A percentile compares a stretch with the other conserved stretches of the same genome.
These are phyloP conservation scores for Aureobasidium sp. DNA, from an alignment of 2,329 filamentous ascomycete species.

Conservation along the genomic window DNA sequence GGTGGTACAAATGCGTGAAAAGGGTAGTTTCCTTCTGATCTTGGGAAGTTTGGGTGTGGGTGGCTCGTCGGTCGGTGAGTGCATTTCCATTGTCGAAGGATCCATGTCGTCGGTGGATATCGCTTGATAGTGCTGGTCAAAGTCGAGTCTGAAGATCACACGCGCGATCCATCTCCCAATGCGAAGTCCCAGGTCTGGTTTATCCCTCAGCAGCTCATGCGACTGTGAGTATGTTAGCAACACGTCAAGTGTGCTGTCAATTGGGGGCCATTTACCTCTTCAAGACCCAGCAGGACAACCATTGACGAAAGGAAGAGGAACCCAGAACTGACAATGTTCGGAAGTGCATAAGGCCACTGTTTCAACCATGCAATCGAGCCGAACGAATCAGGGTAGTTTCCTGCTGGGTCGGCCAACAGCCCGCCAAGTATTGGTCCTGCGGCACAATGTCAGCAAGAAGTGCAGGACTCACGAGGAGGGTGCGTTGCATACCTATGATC, in stretches of 20 bases:
- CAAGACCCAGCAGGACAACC: slow-evolving; percentile 54
- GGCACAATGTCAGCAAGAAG: too few relatives aligned
- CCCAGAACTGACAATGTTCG: slow-evolving; percentile 56
- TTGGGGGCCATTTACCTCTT: slow-evolving; percentile 37
- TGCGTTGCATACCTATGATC: slow-evolving; percentile 26
- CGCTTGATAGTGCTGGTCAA: slow-evolving; percentile 24
- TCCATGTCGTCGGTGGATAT: slow-evolving; percentile 14
- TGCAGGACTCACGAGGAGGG: too few relatives aligned
- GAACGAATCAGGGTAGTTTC: slow-evolving; percentile 54
- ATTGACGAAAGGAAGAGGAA: slow-evolving; percentile 50
- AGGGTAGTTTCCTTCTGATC: slow-evolving; percentile 31
- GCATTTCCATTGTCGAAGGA: slow-evolving; percentile 19
- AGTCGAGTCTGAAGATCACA: slow-evolving; percentile 23
- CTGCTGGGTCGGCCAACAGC: slow-evolving; percentile 57
- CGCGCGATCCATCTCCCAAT: slow-evolving; percentile 31
- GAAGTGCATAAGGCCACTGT: slow-evolving; percentile 59
- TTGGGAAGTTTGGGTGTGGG: slow-evolving; percentile 14
- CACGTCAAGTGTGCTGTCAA: too few relatives aligned
- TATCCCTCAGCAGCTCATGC: slow-evolving; percentile 31
- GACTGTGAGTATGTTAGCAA: slow-evolving; percentile 19
- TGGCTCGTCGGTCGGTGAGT: slow-evolving; percentile 20
- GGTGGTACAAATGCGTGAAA: slow-evolving; percentile 38
- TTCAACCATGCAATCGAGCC: slow-evolving; percentile 53
- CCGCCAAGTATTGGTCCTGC: slow-evolving; percentile 48
- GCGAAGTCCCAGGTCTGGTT: slow-evolving; percentile 32